These are phyloP conservation scores for Cryphonectria japonica DNA, from an alignment of 2,329 filamentous ascomycete species.

Conservation along the genomic window DNA sequence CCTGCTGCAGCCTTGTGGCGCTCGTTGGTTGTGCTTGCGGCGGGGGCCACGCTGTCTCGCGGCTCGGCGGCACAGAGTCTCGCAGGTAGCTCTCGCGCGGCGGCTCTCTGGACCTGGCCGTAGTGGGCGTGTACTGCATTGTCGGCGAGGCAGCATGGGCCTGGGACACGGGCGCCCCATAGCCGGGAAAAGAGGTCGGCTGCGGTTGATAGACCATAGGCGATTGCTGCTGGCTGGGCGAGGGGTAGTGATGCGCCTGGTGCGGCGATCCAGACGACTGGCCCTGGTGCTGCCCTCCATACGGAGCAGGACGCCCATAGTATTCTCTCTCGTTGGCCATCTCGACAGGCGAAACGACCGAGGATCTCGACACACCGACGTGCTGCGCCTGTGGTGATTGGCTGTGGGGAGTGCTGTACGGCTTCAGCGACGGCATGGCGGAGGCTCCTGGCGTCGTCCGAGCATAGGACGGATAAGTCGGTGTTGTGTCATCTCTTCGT, in stretches of 20 bases:
- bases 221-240: slow-evolving; percentile 31
- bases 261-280: slow-evolving; percentile 39
- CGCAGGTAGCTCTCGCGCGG: slow-evolving; percentile 40
- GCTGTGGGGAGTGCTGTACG: slow-evolving; percentile 45
- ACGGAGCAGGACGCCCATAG: slow-evolving; percentile 45
- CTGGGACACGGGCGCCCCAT: slow-evolving; percentile 50
- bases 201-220: slow-evolving; percentile 35
- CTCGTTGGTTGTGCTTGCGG: slow-evolving; percentile 33
- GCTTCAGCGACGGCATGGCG: slow-evolving; percentile 60
- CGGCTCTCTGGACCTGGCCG: slow-evolving; percentile 15
- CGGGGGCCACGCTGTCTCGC: slow-evolving; percentile 43
- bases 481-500: slow-evolving; percentile 50
- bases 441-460: slow-evolving; percentile 46
- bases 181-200: slow-evolving; percentile 47
- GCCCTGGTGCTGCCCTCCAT: slow-evolving; percentile 38
- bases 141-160: slow-evolving; percentile 52
- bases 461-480: slow-evolving; percentile 51
- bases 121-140: slow-evolving; percentile 51
- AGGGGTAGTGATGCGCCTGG: slow-evolving; percentile 34
- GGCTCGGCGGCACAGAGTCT: slow-evolving; percentile 43
- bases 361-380: slow-evolving; percentile 48
- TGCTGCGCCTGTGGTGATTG: slow-evolving; percentile 56
- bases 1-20: slow-evolving; percentile 36
- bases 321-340: slow-evolving; percentile 52
- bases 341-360: slow-evolving; percentile 47